These are phyloP conservation scores for Cunninghamia lanceolata DNA, from an alignment of 75 land plant genomes.

Conservation along the genomic window DNA sequence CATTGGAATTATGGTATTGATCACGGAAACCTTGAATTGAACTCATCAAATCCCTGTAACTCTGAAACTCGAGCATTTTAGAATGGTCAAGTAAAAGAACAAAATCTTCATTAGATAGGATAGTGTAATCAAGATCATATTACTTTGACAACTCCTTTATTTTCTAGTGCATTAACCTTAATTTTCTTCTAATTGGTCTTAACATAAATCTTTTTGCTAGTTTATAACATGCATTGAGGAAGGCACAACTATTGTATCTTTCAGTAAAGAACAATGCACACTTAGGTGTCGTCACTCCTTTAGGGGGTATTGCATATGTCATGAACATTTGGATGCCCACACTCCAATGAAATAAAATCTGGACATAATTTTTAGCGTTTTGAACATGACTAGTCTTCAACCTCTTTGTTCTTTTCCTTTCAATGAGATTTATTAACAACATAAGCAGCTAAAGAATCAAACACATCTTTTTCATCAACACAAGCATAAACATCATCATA, in stretches of 20 bases:
- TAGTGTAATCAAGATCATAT: too few species aligned
- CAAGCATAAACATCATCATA: conserved; percentile 23
- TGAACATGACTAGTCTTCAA: not conserved
- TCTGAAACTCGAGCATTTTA: too few species aligned
- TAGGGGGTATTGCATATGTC: not conserved
- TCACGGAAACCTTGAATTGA: too few species aligned
- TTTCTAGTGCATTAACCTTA: not conserved
- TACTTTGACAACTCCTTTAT: not conserved
- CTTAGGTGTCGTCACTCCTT: not conserved
- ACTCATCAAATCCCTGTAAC: too few species aligned
- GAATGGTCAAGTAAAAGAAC: too few species aligned
- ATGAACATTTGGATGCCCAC: not conserved
- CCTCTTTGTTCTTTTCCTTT: not conserved
- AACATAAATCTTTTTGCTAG: not conserved
- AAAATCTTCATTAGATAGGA: too few species aligned
- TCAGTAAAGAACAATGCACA: not conserved
- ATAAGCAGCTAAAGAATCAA: not conserved
- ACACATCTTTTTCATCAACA: conserved; percentile 8
- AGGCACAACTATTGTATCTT: not conserved
- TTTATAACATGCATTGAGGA: not conserved
- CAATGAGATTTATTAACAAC: not conserved
- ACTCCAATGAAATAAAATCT: not conserved
- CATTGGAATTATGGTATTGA: too few species aligned
- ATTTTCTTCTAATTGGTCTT: not conserved
- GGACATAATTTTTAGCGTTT: not conserved